A percentile compares a stretch with the other conserved stretches of the same genome.
Conservation (phyloP, 1,284 basidiomycete genomes). For the Trichosporon sp. region DNA sequence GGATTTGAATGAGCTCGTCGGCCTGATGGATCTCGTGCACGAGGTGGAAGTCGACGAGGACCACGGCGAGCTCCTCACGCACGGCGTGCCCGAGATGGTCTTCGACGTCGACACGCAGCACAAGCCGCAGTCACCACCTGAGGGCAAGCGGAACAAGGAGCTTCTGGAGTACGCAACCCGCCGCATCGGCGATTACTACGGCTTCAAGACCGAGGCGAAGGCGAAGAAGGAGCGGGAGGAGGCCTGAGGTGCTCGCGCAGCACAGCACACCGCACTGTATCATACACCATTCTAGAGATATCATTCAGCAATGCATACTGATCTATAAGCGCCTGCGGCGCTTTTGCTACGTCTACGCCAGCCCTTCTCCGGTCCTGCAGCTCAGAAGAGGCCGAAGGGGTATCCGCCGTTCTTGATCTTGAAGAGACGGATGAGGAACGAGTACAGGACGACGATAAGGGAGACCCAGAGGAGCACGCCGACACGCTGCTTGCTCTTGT, state of each 20-base stretch:
- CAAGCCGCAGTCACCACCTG: background rate
- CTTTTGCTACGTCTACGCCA: background rate
- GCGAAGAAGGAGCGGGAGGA: background rate
- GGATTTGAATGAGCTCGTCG: slow-evolving; percentile 20
- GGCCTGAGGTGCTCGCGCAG: background rate
- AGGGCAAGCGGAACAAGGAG: background rate
- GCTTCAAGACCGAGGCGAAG: slow-evolving; percentile 12
- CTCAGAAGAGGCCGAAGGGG: slow-evolving; percentile 26
- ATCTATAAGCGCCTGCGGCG: background rate
- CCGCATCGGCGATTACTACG: slow-evolving; percentile 21
- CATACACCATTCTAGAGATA: background rate
- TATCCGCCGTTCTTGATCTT: slow-evolving; percentile 73
- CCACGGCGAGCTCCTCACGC: slow-evolving; percentile 11
- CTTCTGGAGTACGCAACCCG: slow-evolving; percentile 17
- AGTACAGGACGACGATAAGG: slow-evolving; percentile 78
- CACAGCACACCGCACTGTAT: background rate
- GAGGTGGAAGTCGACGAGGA: slow-evolving; percentile 10
- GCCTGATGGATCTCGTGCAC: slow-evolving; percentile 23
- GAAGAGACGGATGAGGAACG: slow-evolving; percentile 82
- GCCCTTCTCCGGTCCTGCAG: background rate
- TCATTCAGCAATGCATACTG: slow-evolving; percentile 1
- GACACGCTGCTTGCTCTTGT: slow-evolving; percentile 67
- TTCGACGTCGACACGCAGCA: background rate
- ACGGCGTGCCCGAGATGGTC: slow-evolving; percentile 12
- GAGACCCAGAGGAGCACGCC: slow-evolving; percentile 86